Base-by-base conservation (phyloP, 805 yeast species). In the Ogataea salicorniae region DNA sequence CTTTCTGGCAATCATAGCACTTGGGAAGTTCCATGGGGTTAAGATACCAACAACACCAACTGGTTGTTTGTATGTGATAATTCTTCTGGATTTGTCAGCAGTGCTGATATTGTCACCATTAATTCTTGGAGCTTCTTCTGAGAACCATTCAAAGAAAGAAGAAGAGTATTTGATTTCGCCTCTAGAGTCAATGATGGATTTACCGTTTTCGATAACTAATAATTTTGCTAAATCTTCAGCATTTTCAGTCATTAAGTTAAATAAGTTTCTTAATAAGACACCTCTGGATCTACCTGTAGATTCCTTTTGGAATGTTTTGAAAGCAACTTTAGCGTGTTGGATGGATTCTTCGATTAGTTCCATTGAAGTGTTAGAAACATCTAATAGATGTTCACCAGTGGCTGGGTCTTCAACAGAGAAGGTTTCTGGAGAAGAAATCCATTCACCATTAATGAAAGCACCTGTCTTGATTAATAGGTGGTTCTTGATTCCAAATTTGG, bases 1-100 rank as follows among this genome's bases (percentile, higher is more conserved):
- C 60, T 84, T 84, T 54, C 90, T 70, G 6, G 89, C 75, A 51
- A 83, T 81, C 91, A 84, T 84, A 4, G 91, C 87, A 20, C 80
- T 68, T 4, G 95, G 95, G 66, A 86, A 87, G 65, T 87, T 86
- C 94, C 94, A 86, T 4, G 94, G 94, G 3, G 92, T 83, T 57
- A 86, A 63, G 46, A 86, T 78, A 9, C 90, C 91, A 56, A 86
- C 84, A 1, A 84, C 90, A 7, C 95, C 95, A 42, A 86, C 71
- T n/a, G 95, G 92, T 62, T 84, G 89, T 56, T 80, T 77, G 50
- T 80, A 55, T 5, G 88, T 72, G 46, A 82, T 55, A 50, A 85
- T 80, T 50, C 83, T 72, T 57, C 68, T 72, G 23, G 68, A 54
- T 1, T 76, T 62, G 50, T 68, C 70, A 44, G 76, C 70, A 2